A percentile compares a stretch with the other conserved stretches of the same genome.
Evolutionary conservation across 202 grass and related monocot species (phyloP).

Genomic region (Digitaria exilis): DNA sequence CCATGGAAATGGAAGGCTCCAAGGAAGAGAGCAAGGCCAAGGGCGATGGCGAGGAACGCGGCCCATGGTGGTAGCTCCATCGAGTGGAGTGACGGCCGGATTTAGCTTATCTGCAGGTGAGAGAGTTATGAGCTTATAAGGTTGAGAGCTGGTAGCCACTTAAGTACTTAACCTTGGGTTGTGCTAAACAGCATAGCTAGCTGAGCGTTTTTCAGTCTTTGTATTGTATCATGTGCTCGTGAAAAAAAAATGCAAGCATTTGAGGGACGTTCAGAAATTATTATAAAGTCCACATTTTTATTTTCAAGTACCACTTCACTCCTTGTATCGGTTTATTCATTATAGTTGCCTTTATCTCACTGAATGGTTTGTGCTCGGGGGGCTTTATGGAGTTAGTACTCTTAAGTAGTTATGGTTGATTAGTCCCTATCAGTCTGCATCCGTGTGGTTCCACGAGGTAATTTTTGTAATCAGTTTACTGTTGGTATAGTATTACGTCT

Average conservation of each 20-base stretch:
- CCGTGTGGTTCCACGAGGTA: background rate
- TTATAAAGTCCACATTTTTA: no score
- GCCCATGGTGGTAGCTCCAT: conserved; percentile 52
- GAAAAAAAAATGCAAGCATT: no score
- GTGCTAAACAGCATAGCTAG: background rate
- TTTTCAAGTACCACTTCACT: no score
- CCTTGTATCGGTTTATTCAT: no score
- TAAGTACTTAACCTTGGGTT: background rate
- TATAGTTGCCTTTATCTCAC: no score
- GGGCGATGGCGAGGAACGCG: background rate
- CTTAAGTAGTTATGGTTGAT: no score
- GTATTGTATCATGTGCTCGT: no score
- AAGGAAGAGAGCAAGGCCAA: conserved; percentile 37
- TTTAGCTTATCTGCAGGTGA: background rate
- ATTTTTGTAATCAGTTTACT: background rate
- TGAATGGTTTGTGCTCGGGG: no score
- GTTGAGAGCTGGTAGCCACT: background rate
- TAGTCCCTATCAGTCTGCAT: background rate
- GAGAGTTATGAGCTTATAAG: background rate
- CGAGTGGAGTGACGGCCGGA: background rate
- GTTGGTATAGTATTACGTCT: background rate
- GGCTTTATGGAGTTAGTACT: no score
- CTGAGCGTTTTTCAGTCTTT: background rate
- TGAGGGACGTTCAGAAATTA: no score
- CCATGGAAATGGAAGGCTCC: background rate